Evolutionary conservation across 1,139 yeast species (phyloP).

Genomic region (Suhomyces yuchorum): DNA sequence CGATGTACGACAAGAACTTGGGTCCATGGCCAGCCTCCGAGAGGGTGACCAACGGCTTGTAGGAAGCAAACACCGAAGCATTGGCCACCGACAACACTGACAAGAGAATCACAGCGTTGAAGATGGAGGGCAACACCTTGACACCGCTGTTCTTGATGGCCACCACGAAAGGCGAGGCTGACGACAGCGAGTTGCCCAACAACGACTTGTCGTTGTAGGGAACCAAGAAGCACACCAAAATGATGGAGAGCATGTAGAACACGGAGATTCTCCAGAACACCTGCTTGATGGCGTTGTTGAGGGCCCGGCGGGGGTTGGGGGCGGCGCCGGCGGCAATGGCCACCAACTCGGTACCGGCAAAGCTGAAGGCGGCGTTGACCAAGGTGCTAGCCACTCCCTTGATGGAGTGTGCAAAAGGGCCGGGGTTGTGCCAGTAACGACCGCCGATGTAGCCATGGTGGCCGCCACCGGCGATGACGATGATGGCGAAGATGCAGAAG

Average conservation of each 20-base stretch:
- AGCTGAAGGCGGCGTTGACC: constrained; percentile 27
- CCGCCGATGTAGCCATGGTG: constrained; percentile 25
- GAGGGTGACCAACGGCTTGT: constrained; percentile 34
- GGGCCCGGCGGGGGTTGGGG: constrained; percentile 24
- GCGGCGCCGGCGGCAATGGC: constrained; percentile 29
- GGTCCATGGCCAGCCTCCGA: constrained; percentile 40
- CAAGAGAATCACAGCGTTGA: constrained; percentile 36
- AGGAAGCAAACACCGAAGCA: constrained; percentile 36
- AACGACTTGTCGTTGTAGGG: constrained; percentile 22
- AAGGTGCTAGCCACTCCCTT: constrained; percentile 25
- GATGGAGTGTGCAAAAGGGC: constrained; percentile 25
- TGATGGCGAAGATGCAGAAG: constrained; percentile 24
- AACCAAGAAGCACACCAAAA: constrained; percentile 25
- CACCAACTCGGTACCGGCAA: constrained; percentile 30
- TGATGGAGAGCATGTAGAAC: constrained; percentile 27
- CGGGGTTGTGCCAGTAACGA: constrained; percentile 24
- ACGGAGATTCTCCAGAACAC: constrained; percentile 27
- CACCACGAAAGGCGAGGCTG: constrained; percentile 22
- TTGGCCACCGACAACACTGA: constrained; percentile 39
- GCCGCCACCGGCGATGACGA: constrained; percentile 23
- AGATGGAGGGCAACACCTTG: constrained; percentile 33
- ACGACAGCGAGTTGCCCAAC: constrained; percentile 27
- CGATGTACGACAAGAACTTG: constrained; percentile 31
- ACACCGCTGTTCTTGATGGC: constrained; percentile 31
- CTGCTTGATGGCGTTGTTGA: constrained; percentile 27